These are phyloP conservation scores for Cladosporium austrohemisphaericum DNA, from an alignment of 2,329 filamentous ascomycete species.

Conservation along the genomic window DNA sequence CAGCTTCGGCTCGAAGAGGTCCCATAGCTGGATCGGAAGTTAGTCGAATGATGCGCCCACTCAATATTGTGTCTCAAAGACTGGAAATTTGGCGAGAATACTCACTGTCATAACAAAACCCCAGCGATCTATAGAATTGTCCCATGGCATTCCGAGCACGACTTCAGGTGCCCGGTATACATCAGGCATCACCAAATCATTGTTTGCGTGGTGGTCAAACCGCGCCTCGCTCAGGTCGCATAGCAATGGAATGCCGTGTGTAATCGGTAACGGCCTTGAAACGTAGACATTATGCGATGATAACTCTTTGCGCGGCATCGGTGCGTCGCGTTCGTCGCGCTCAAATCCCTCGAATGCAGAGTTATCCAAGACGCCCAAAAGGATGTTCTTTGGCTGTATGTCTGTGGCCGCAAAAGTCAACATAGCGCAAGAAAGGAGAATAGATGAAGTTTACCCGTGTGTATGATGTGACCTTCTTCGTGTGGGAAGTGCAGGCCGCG, in stretches of 20 bases:
- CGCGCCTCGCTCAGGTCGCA: conserved; percentile 39
- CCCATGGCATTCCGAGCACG: conserved; percentile 36
- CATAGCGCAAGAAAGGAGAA: neutral
- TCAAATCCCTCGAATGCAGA: conserved; percentile 33
- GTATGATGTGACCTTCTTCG: conserved; percentile 26
- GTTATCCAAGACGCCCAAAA: conserved; percentile 33
- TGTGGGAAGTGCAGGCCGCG: conserved; percentile 28
- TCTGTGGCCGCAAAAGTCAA: conserved; percentile 26
- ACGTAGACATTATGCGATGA: conserved; percentile 30
- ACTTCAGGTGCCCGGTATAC: conserved; percentile 39
- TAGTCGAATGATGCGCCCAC: neutral
- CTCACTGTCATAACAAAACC: conserved; percentile 37
- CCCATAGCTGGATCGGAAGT: conserved; percentile 33
- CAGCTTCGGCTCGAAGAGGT: conserved; percentile 34
- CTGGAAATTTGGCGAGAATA: conserved; percentile 5
- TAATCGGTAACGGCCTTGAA: conserved; percentile 34
- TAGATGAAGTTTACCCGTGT: conserved; percentile 24
- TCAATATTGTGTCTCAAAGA: too few species aligned
- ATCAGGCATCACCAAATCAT: conserved; percentile 33
- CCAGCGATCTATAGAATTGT: conserved; percentile 38
- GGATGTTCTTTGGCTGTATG: conserved; percentile 37
- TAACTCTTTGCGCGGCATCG: conserved; percentile 31
- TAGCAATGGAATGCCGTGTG: conserved; percentile 31
- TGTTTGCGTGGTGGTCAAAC: conserved; percentile 30
- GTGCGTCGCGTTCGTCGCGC: conserved; percentile 30